Conservation (phyloP, 768 basidiomycete species). For the Mycena kentingensis region DNA sequence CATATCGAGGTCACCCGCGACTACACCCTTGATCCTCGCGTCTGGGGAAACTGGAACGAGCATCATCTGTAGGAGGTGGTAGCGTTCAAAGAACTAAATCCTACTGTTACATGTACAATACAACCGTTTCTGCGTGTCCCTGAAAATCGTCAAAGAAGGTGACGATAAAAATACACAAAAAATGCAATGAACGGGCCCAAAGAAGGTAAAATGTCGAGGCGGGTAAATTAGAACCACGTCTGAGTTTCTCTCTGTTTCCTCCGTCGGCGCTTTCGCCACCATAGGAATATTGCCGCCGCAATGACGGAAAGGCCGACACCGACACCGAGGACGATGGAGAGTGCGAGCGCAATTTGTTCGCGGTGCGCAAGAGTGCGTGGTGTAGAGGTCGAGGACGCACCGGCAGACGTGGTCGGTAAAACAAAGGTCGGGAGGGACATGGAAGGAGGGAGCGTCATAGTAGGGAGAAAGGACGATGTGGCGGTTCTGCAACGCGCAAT, state of each 20-base stretch:
- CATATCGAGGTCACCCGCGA: too few species aligned
- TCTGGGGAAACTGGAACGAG: too few species aligned
- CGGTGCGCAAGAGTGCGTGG: constrained; percentile 14
- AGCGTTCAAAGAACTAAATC: too few species aligned
- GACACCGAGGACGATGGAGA: constrained; percentile 33
- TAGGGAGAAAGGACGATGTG: constrained; percentile 37
- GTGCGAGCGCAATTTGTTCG: constrained; percentile 23
- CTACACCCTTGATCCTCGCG: too few species aligned
- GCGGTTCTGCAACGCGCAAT: constrained; percentile 15
- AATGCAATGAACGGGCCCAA: not conserved
- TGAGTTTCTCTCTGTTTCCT: constrained; percentile 17
- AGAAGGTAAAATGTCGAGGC: constrained; percentile 7
- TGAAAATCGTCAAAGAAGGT: too few species aligned
- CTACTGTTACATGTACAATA: too few species aligned
- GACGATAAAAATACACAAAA: constrained; percentile 4
- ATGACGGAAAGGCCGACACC: constrained; percentile 32
- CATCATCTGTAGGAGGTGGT: too few species aligned
- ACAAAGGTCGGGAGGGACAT: constrained; percentile 37
- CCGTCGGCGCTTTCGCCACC: constrained; percentile 31
- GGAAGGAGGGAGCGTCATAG: constrained; percentile 38
- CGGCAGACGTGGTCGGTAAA: constrained; percentile 19
- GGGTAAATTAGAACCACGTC: constrained; percentile 17
- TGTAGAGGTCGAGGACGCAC: constrained; percentile 19
- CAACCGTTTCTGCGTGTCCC: not conserved
- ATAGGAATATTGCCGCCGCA: constrained; percentile 22